These are phyloP conservation scores for Hygrocybe coccinea DNA, from an alignment of 768 basidiomycete genomes.

Conservation along the genomic window DNA sequence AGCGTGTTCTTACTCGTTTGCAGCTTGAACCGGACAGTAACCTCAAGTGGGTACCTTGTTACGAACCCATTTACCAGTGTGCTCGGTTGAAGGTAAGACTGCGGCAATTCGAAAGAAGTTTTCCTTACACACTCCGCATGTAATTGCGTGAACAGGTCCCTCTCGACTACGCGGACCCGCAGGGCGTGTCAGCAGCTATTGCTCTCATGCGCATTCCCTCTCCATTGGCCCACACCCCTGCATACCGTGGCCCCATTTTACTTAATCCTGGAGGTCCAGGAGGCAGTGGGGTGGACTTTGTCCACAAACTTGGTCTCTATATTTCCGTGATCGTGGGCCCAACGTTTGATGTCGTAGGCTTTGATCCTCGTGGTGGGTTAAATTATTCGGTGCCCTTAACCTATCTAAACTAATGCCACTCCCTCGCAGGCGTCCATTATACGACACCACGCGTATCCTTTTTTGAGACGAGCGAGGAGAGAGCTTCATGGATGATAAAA, in stretches of 20 bases:
- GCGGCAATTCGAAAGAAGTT: not conserved
- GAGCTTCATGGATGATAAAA: conserved; percentile 24
- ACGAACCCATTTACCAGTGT: conserved; percentile 17
- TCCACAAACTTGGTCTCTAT: conserved; percentile 19
- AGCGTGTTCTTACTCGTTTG: not conserved
- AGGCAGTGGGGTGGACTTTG: conserved; percentile 36
- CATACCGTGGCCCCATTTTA: conserved; percentile 42
- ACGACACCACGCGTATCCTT: conserved; percentile 34
- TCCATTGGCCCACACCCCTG: conserved; percentile 16
- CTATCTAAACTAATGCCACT: not conserved
- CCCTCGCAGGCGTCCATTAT: conserved; percentile 27
- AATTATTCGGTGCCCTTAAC: not conserved
- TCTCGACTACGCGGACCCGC: conserved; percentile 40
- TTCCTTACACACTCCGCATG: not conserved
- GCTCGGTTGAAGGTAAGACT: conserved; percentile 21
- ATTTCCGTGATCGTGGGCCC: conserved; percentile 35
- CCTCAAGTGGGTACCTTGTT: conserved; percentile 27
- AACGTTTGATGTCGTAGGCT: conserved; percentile 43
- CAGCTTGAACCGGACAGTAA: conserved; percentile 19
- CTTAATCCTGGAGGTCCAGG: conserved; percentile 50
- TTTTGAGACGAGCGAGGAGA: conserved; percentile 33
- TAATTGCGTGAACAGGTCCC: conserved; percentile 34
- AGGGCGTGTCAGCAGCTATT: conserved; percentile 36
- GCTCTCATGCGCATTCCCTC: conserved; percentile 42
- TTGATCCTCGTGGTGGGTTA: conserved; percentile 41